A percentile compares a stretch with the other conserved stretches of the same genome.
phyloP scores from a whole-genome alignment of 768 basidiomycete genomes.

The Strobilomyces dryophilus region DNA sequence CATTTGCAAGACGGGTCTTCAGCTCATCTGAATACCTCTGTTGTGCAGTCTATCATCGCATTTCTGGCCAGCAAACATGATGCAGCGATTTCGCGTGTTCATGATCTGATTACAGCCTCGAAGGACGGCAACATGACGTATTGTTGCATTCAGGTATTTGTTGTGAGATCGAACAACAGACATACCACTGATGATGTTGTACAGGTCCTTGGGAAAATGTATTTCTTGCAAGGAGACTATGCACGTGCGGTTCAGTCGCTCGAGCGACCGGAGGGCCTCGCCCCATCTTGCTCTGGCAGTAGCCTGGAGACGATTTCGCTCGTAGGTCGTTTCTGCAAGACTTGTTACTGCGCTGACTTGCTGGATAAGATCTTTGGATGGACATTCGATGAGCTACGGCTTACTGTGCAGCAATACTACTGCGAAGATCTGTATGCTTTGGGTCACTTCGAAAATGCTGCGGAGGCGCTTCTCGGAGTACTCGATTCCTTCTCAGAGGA shows the following conservation, averaged over 20 bases:
- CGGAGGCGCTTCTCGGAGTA: too few relatives aligned
- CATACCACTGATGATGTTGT: not conserved
- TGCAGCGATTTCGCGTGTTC: constrained; percentile 1
- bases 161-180: not conserved
- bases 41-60: not conserved
- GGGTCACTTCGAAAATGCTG: too few relatives aligned
- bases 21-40: too few relatives aligned
- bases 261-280: not conserved
- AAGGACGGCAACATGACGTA: not conserved
- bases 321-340: not conserved
- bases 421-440: not conserved
- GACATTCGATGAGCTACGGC: not conserved
- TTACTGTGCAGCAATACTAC: not conserved
- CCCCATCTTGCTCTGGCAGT: not conserved
- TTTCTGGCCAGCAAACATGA: not conserved
- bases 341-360: too few relatives aligned
- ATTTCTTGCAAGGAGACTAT: not conserved
- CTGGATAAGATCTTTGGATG: too few relatives aligned
- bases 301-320: not conserved
- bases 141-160: constrained; percentile 3
- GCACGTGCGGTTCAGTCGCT: not conserved
- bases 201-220: constrained; percentile 5
- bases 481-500: not conserved
- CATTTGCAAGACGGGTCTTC: too few relatives aligned
- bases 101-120: not conserved